Base-by-base conservation (phyloP, 2,329 filamentous ascomycete species). In the Colletotrichum karsti region DNA sequence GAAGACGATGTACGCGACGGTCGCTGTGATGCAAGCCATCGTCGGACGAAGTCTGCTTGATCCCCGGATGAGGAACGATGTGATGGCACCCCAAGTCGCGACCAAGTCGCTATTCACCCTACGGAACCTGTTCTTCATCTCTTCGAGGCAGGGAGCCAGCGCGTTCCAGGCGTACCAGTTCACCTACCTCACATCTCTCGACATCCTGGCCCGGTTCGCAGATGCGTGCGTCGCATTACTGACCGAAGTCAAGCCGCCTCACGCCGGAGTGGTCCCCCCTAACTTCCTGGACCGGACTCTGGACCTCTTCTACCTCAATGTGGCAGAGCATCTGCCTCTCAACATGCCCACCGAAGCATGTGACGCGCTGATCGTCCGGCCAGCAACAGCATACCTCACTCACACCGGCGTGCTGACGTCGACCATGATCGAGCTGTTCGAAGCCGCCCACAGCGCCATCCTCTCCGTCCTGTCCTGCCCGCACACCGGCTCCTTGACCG, bases 231-330 rank as follows among this genome's bases (percentile, higher is more conserved):
- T 91, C 68, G 83, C 86, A 20, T 93, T 97, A 73, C 81, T 97
- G 24, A 83, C 84, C 69, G 86, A 87, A 20, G 91, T 92, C 55
- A 85, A 86, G 4, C 81, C 82, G 1, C 71, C 76, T 26, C 73
- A 80, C 68, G 64, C 88, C 18, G 85, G 87, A 42, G 79, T 83
- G 41, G 88, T 92, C 33, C 88, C 91, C 0, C 79, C 82, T 6
- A 87, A 92, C 70, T 89, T 91, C 5, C 65, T n/a, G 42, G 88
- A 93, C 72, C 87, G 92, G 64, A 91, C 88, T 18, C 82, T 95
- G n/a, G 92, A 96, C 75, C 87, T 97, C 15, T 97, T 93, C 82
- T 97, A 97, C 79, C 87, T 98, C 70, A 96, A 97, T 75, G 88
- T 91, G 0, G 91, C 93, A 2, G 95, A 97, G 77, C 93, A 97